Percentiles rank a stretch among this genome's conserved stretches.
Evolutionary conservation across 768 basidiomycete species (phyloP).

Genomic region (Agrocybe pediades): DNA sequence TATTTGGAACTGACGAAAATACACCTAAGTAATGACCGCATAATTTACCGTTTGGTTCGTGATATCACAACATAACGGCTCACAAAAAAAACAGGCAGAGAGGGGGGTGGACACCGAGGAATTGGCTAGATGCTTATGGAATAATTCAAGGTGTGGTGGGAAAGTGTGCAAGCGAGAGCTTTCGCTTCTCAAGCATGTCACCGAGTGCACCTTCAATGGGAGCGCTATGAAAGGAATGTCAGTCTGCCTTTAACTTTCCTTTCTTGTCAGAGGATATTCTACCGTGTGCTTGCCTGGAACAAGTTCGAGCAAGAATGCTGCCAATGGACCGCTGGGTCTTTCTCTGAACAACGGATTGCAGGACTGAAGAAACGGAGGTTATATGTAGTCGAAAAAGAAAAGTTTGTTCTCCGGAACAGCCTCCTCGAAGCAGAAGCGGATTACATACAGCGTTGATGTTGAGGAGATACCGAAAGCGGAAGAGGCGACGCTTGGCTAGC

Average conservation of each 20-base stretch:
- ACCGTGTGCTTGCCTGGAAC: not conserved
- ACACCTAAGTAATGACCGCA: not conserved
- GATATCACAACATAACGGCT: not conserved
- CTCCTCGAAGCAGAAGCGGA: constrained; percentile 4
- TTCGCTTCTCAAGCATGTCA: constrained; percentile 13
- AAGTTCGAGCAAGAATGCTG: not conserved
- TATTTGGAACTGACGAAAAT: not conserved
- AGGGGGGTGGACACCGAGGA: not conserved
- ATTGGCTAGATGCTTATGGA: constrained; percentile 10
- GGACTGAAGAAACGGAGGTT: not conserved
- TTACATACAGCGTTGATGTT: constrained; percentile 1
- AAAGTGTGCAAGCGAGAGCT: not conserved
- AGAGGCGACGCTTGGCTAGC: constrained; percentile 6
- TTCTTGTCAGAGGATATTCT: constrained; percentile 7
- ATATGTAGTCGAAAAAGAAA: too few species aligned
- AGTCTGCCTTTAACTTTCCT: constrained; percentile 14
- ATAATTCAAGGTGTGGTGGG: constrained; percentile 8
- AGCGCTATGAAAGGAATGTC: constrained; percentile 5
- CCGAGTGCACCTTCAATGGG: not conserved
- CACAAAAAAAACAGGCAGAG: not conserved
- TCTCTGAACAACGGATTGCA: not conserved
- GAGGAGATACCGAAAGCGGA: constrained; percentile 13
- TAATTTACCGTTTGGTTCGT: not conserved
- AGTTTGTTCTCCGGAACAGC: not conserved
- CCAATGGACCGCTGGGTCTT: not conserved